Percentiles rank a stretch among this genome's conserved stretches.
These are phyloP conservation scores for Colletotrichum brevisporum DNA, from an alignment of 2,329 filamentous ascomycete species.

Conservation along the genomic window DNA sequence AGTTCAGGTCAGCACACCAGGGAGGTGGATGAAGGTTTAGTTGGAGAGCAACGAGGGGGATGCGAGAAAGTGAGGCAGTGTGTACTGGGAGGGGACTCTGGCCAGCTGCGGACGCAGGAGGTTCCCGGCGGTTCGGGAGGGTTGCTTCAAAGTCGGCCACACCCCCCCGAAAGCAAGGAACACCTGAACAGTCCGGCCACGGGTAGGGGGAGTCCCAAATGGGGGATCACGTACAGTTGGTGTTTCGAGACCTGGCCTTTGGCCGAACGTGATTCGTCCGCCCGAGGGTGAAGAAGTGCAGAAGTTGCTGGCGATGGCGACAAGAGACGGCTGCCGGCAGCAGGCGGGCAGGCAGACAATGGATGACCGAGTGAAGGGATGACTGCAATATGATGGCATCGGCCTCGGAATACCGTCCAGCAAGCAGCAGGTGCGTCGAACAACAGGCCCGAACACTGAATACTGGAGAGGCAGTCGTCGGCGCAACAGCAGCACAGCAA, in stretches of 20 bases:
- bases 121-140: conserved; percentile 43
- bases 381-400: conserved; percentile 29
- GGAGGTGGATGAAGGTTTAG: conserved; percentile 8
- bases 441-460: not conserved
- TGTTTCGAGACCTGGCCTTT: conserved; percentile 55
- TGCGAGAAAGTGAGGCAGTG: conserved; percentile 37
- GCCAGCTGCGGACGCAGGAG: conserved; percentile 45
- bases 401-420: conserved; percentile 20
- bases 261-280: conserved; percentile 44
- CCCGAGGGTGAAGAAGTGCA: conserved; percentile 35
- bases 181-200: conserved; percentile 50
- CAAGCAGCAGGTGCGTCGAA: conserved; percentile 13
- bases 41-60: conserved; percentile 28
- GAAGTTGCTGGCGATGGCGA: conserved; percentile 27
- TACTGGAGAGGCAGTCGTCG: conserved; percentile 12
- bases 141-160: conserved; percentile 44
- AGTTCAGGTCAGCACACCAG: conserved; percentile 27
- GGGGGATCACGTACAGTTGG: conserved; percentile 58
- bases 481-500: conserved; percentile 19
- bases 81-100: conserved; percentile 43
- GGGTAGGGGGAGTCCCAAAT: conserved; percentile 49
- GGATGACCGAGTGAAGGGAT: conserved; percentile 1
- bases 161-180: conserved; percentile 45
- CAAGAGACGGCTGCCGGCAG: conserved; percentile 10
- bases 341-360: conserved; percentile 7